Conservation (phyloP, 345 rosid species). For the Erodium maritimum region DNA sequence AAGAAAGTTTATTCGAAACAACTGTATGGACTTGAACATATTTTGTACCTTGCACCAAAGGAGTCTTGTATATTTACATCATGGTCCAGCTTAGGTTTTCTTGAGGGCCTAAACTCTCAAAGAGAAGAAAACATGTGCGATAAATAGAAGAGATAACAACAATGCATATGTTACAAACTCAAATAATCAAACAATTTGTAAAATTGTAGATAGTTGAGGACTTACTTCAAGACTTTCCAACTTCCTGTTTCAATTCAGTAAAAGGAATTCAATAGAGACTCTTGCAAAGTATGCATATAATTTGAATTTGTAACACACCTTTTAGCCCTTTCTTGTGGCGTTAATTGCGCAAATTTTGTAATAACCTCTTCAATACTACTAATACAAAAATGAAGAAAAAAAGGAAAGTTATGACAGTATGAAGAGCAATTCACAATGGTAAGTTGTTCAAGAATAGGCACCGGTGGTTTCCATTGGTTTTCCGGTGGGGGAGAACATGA, state of each 20-base stretch:
- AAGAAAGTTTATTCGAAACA: background rate
- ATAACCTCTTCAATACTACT: conserved; percentile 57
- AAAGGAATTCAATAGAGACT: conserved; percentile 37
- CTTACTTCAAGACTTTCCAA: conserved; percentile 92
- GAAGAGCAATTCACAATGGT: too few relatives aligned
- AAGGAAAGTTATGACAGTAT: too few relatives aligned
- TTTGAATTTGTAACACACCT: conserved; percentile 21
- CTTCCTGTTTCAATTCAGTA: conserved; percentile 47
- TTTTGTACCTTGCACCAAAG: conserved; percentile 53
- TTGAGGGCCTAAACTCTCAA: conserved; percentile 50
- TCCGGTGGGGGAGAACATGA: conserved; percentile 85
- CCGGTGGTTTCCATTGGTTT: conserved; percentile 54
- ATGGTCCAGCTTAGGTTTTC: conserved; percentile 90
- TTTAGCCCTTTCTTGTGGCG: conserved; percentile 86
- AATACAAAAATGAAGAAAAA: background rate
- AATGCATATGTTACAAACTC: background rate
- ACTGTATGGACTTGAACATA: conserved; percentile 6
- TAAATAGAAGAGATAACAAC: background rate
- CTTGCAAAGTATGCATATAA: conserved; percentile 8
- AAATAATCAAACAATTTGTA: background rate
- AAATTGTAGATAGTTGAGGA: conserved; percentile 2
- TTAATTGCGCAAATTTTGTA: conserved; percentile 56
- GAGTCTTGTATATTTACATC: conserved; percentile 75
- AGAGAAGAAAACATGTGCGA: conserved; percentile 7
- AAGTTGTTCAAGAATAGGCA: conserved; percentile 14